phyloP scores from a whole-genome alignment of 2,329 filamentous ascomycete species.

The Aspergillus texensis region DNA sequence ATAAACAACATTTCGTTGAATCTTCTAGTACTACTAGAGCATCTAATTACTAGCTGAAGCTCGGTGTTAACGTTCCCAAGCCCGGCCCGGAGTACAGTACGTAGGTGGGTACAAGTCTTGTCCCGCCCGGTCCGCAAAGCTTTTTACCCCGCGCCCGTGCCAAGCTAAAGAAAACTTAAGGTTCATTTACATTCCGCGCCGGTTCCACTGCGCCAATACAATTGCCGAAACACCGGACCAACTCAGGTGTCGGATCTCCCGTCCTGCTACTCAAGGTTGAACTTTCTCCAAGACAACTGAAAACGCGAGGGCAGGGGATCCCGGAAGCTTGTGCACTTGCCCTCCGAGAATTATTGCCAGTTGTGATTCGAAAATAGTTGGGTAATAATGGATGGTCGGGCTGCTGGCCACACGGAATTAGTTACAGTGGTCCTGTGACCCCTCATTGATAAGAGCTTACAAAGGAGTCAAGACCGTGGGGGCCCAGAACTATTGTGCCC shows the following conservation, averaged over 20 bases:
- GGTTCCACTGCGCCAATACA: neutral
- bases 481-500: neutral
- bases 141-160: neutral
- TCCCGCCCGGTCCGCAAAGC: neutral
- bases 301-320: neutral
- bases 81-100: neutral
- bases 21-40: no score
- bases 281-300: neutral
- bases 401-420: neutral
- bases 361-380: neutral
- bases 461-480: neutral
- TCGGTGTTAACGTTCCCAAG: no score
- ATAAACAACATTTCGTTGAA: no score
- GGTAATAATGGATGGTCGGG: neutral
- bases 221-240: neutral
- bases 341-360: no score
- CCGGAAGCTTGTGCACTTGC: neutral
- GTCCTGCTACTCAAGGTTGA: no score
- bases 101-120: neutral
- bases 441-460: neutral
- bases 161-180: neutral
- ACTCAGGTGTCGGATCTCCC: no score
- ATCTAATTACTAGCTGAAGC: no score
- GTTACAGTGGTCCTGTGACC: neutral
- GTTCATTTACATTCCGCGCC: neutral